Evolutionary conservation across 805 yeast species (phyloP).

Genomic region (Teunomyces pallodes): DNA sequence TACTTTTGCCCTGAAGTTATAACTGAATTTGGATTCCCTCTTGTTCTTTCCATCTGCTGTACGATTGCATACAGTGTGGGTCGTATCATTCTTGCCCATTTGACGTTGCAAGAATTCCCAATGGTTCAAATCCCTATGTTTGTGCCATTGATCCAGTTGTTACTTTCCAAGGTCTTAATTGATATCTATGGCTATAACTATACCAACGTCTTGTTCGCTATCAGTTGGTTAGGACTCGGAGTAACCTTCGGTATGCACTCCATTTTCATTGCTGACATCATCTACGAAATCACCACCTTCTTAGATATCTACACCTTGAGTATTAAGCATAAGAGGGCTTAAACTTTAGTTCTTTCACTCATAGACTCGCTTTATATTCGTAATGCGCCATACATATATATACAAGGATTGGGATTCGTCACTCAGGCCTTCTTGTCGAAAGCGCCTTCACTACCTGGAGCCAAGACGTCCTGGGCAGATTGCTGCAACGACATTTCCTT

Average conservation of each 20-base stretch:
- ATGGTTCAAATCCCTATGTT: slow-evolving; percentile 65
- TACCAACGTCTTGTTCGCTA: slow-evolving; percentile 43
- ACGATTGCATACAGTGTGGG: slow-evolving; percentile 87
- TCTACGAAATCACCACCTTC: slow-evolving; percentile 74
- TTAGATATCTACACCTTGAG: slow-evolving; percentile 83
- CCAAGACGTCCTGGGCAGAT: slow-evolving; percentile 70
- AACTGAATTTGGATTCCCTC: slow-evolving; percentile 46
- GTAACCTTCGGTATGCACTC: slow-evolving; percentile 65
- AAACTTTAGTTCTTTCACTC: background rate
- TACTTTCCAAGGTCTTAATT: slow-evolving; percentile 33
- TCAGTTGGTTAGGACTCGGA: slow-evolving; percentile 68
- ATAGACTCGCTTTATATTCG: slow-evolving; percentile 3
- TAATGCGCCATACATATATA: slow-evolving; percentile 5
- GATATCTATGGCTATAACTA: slow-evolving; percentile 36
- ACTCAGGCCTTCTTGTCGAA: slow-evolving; percentile 23
- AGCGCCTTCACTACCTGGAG: slow-evolving; percentile 49
- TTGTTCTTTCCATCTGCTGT: slow-evolving; percentile 68
- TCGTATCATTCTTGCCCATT: slow-evolving; percentile 81
- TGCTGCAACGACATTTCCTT: slow-evolving; percentile 83
- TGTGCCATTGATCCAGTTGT: slow-evolving; percentile 55
- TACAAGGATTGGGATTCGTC: slow-evolving; percentile 2
- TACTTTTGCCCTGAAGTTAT: slow-evolving; percentile 53
- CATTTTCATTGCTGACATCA: slow-evolving; percentile 71
- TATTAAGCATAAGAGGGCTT: slow-evolving; percentile 71
- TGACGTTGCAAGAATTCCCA: slow-evolving; percentile 80